phyloP scores from a whole-genome alignment of 306 rosid genomes.

The Adenanthera pavonina region DNA sequence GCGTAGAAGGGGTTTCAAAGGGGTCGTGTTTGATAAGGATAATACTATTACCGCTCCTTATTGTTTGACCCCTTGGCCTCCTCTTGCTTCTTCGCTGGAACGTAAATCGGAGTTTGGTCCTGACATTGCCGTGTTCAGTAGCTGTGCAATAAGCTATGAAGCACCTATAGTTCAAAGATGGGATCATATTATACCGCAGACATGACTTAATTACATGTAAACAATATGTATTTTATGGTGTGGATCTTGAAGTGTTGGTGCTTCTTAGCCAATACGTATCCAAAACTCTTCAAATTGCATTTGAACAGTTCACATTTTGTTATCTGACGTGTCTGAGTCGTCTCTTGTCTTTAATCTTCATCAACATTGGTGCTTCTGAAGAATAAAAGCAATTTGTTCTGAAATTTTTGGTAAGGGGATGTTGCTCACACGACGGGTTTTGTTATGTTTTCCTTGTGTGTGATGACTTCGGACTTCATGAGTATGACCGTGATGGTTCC shows the following conservation, averaged over 20 bases:
- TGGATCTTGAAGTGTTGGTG: not conserved
- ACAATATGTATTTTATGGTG: not conserved
- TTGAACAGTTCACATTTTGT: not conserved
- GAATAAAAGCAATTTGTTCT: conserved; percentile 30
- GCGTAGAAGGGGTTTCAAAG: conserved; percentile 84
- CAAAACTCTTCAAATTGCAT: not conserved
- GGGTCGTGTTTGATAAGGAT: conserved; percentile 96
- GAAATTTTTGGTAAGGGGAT: conserved; percentile 24
- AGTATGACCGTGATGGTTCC: conserved; percentile 88
- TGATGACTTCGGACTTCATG: conserved; percentile 73
- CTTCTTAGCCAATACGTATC: not conserved
- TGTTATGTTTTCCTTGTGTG: conserved; percentile 36
- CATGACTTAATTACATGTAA: not conserved
- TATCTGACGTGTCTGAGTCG: not conserved
- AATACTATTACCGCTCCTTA: conserved; percentile 93
- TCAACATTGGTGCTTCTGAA: not conserved
- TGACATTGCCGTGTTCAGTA: conserved; percentile 83
- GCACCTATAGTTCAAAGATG: not conserved
- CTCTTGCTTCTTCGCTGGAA: conserved; percentile 72
- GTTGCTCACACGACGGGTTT: conserved; percentile 16
- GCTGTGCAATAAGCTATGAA: conserved; percentile 51
- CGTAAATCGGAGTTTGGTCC: conserved; percentile 81
- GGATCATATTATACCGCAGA: not conserved
- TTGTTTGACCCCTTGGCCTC: conserved; percentile 77
- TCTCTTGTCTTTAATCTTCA: not conserved